These are phyloP conservation scores for Lactarius trivialis DNA, from an alignment of 768 basidiomycete genomes.

Conservation along the genomic window DNA sequence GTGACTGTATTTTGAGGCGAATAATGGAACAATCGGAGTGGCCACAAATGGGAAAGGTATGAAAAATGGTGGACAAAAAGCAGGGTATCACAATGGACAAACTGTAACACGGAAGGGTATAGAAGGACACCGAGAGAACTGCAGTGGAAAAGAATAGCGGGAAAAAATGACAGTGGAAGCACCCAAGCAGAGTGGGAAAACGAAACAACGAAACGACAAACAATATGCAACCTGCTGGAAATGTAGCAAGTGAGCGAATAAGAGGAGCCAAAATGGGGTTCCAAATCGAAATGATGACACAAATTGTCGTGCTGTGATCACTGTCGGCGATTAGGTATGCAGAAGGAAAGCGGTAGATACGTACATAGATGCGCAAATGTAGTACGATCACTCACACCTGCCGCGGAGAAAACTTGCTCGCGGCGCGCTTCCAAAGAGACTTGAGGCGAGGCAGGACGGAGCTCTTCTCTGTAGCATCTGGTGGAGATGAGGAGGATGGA, in stretches of 20 bases:
- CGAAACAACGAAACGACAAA: not conserved
- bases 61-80: not conserved
- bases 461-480: not conserved
- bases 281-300: not conserved
- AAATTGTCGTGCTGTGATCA: not conserved
- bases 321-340: not conserved
- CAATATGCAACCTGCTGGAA: not conserved
- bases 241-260: not conserved
- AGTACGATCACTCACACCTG: not conserved
- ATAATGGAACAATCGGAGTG: not conserved
- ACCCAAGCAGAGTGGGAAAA: not conserved
- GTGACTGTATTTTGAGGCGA: too few relatives aligned
- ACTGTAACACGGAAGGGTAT: not conserved
- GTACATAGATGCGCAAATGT: not conserved
- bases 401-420: constrained; percentile 10
- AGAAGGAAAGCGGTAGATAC: not conserved
- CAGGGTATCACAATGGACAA: not conserved
- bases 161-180: not conserved
- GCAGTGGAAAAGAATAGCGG: not conserved
- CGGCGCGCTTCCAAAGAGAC: constrained; percentile 17
- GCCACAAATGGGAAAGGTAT: not conserved
- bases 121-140: not conserved
- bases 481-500: not conserved
- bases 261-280: not conserved
- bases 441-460: constrained; percentile 12